Evolutionary conservation across 768 basidiomycete genomes (phyloP), one percentile per base, ranked within the genome.

Genomic region (Boletus rubroflammeus): DNA sequence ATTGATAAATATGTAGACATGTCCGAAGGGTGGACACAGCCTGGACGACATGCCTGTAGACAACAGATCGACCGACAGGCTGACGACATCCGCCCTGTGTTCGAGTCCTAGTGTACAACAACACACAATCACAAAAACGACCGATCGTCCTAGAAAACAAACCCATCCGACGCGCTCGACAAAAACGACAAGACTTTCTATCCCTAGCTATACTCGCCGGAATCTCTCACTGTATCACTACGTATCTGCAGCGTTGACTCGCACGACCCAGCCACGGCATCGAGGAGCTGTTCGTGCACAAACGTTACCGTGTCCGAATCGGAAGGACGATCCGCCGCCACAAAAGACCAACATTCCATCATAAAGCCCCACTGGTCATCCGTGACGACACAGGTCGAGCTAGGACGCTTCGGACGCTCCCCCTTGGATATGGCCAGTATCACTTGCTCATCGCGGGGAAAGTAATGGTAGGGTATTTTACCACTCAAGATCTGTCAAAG

Each of bases 321-420:
- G 21, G 60, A 60, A 8, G 77, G 76, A 38, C 78, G 65, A 50
- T 49, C 62, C 58, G 19, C 7, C 61, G 52, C 36, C 14, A 66
- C 67, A 34, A 66, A 72, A 3, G 60, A 66, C 66, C 67, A 69
- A 47, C 68, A 67, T 14, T 3, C 6, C 34, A 50, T 54, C 54
- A 70, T 61, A 26, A 67, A 65, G 0, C 35, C 8, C 67, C 67
- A 70, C n/a, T 58, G 62, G 13, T 50, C 53, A 31, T 67, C 63
- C 19, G 47, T 46, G 11, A 67, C 36, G 25, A 57, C 42, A 14
- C 7, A 1, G 5, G 28, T n/a, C 28, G 38, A 14, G 2, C 5
- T 6, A 1, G 65, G 62, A 25, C 62, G 60, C 26, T 17, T 55
- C 9, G 66, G 66, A 19, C 10, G 26, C 23, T 54, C 48, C 6